Evolutionary conservation across 192 early-diverging fungal species (phyloP), one percentile per base, ranked within the genome.

Genomic region (Coemansia sp.): DNA sequence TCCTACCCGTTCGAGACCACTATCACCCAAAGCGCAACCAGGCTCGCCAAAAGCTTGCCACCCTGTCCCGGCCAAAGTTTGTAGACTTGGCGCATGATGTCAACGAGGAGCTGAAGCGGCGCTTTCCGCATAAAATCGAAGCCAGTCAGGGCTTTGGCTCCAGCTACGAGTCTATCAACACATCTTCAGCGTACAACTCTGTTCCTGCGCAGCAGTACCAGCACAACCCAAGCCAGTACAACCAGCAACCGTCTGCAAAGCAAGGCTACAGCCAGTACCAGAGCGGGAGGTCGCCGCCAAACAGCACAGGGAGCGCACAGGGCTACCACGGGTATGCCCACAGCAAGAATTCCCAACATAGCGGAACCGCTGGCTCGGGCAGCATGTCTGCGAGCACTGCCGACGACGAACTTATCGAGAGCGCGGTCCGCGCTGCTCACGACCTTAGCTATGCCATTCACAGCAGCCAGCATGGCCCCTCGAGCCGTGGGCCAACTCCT

Each of bases 21-120:
- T 97, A 93, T 73, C 96, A 98, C 77, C 80, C 80, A 32, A 83
- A 96, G 70, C 89, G 97, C 42, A 99, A 99, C 82, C 95, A 96
- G 73, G 96, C 96, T 4, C 89, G 97, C 24, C 94, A 94, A 70
- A 99, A 99, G 76, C 87, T 99, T 9, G 92, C 96, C n/a, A 96
- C 95, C 5, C 86, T 99, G 11, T 91, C 94, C 11, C 85, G 73
- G 59, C 67, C 84, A 70, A 89, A 95, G 59, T 99, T 98, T 85
- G 92, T 94, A 58, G 95, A 98, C 67, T 86, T 99, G 42, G 94
- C 92, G 10, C 89, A 89, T 68, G 97, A 97, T 77, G 93, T 97
- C 12, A 93, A 88, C 71, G 85, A 84, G 63, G 92, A 92, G 77
- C 74, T 92, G 47, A 83, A 68, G 59, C 43, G 80, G 36, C 67